Evolutionary conservation across 805 yeast species (phyloP).

Genomic region (Saturnispora bothae): DNA sequence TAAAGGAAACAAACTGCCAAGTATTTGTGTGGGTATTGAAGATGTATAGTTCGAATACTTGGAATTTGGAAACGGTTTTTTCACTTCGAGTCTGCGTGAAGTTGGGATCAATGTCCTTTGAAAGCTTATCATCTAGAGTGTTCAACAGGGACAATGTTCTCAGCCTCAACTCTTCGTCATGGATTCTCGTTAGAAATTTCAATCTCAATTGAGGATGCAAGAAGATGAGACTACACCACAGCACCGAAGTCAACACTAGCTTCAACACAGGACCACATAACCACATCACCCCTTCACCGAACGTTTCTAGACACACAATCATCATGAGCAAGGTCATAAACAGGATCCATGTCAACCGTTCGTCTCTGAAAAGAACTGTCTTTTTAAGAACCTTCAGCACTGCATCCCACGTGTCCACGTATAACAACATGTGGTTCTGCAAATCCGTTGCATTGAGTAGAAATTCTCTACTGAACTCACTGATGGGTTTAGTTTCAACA

Average conservation of each 20-base stretch:
- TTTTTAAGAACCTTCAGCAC: conserved; percentile 37
- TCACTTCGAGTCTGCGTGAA: conserved; percentile 22
- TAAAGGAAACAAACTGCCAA: conserved; percentile 57
- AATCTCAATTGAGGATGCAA: conserved; percentile 49
- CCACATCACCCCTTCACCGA: conserved; percentile 20
- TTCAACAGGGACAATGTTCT: conserved; percentile 38
- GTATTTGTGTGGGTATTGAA: conserved; percentile 37
- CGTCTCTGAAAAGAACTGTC: conserved; percentile 56
- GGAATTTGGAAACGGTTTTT: conserved; percentile 39
- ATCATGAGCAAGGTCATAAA: conserved; percentile 27
- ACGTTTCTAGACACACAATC: conserved; percentile 18
- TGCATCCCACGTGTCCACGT: conserved; percentile 53
- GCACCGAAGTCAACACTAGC: conserved; percentile 23
- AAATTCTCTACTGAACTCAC: conserved; percentile 72
- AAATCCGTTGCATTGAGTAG: conserved; percentile 69
- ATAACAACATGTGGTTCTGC: conserved; percentile 68
- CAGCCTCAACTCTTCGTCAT: conserved; percentile 58
- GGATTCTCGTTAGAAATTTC: conserved; percentile 33
- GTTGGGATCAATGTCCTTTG: conserved; percentile 29
- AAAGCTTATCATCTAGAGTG: conserved; percentile 34
- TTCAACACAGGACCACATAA: conserved; percentile 22
- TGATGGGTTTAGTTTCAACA: conserved; percentile 56
- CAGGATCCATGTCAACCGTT: conserved; percentile 42
- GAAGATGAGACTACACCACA: conserved; percentile 40
- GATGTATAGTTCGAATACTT: conserved; percentile 58